Percentiles rank a stretch among this genome's conserved stretches.
Conservation (phyloP, 2,329 filamentous ascomycete species). For the Delphinella strobiligena region DNA sequence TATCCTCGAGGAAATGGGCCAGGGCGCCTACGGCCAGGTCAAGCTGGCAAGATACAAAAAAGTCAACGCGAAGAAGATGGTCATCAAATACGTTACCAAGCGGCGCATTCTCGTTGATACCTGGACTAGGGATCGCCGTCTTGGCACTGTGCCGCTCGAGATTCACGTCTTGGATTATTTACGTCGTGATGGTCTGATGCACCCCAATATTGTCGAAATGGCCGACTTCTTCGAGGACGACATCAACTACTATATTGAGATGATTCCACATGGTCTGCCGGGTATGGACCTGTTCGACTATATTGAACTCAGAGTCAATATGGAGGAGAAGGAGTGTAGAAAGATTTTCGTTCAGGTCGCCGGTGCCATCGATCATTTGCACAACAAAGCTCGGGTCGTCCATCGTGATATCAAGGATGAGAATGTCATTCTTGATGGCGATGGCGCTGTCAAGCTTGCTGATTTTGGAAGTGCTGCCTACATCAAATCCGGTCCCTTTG, state of each 20-base stretch:
- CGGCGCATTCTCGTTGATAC: constrained; percentile 93
- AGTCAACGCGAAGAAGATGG: constrained; percentile 61
- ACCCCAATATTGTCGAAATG: constrained; percentile 58
- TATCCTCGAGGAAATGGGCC: constrained; percentile 95
- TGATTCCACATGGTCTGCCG: constrained; percentile 85
- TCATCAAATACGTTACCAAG: constrained; percentile 97
- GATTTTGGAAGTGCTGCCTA: constrained; percentile 98
- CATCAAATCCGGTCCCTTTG: constrained; percentile 95
- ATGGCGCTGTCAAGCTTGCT: constrained; percentile 91
- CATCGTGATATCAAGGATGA: constrained; percentile 99
- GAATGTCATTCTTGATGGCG: constrained; percentile 90
- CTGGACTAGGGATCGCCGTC: constrained; percentile 84
- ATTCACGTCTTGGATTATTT: constrained; percentile 96
- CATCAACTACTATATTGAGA: constrained; percentile 96
- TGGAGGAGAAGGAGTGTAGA: constrained; percentile 87
- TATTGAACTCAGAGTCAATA: constrained; percentile 88
- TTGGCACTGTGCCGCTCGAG: constrained; percentile 90
- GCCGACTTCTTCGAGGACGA: constrained; percentile 63
- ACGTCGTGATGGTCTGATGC: constrained; percentile 54
- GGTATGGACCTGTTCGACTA: constrained; percentile 99
- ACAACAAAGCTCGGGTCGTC: constrained; percentile 81
- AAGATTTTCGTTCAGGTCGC: constrained; percentile 95
- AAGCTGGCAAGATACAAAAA: constrained; percentile 84
- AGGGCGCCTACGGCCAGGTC: constrained; percentile 94
- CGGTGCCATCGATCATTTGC: constrained; percentile 77